phyloP scores from a whole-genome alignment of 2,329 filamentous ascomycete genomes.

The Fusarium dlaminii region DNA sequence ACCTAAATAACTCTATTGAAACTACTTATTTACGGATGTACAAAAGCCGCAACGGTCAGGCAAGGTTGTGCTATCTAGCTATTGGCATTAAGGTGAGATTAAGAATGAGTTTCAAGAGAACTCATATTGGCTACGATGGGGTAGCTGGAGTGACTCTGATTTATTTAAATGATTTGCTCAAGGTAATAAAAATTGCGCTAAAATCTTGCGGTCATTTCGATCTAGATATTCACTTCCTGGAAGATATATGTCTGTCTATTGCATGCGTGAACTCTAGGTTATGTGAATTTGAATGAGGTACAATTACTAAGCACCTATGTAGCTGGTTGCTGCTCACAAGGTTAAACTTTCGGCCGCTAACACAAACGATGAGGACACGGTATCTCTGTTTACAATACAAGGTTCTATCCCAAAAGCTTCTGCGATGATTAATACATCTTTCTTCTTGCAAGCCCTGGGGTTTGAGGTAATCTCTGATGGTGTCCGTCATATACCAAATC shows the following conservation, averaged over 20 bases:
- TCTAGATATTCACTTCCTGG: fast-evolving
- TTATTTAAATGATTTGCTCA: no score
- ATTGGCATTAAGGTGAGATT: no score
- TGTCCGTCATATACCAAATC: background rate
- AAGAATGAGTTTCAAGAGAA: no score
- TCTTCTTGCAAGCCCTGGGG: background rate
- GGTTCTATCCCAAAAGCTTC: fast-evolving
- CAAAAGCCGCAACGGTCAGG: no score
- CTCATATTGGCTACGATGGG: no score
- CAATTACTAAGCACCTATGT: background rate
- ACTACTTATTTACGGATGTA: no score
- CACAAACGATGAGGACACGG: fast-evolving
- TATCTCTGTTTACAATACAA: fast-evolving
- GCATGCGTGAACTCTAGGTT: background rate
- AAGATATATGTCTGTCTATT: background rate
- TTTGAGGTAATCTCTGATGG: fast-evolving
- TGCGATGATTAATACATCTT: fast-evolving
- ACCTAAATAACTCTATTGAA: background rate
- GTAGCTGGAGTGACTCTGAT: no score
- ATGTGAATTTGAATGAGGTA: fast-evolving
- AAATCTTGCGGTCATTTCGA: background rate
- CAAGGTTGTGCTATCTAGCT: no score
- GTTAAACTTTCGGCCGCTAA: fast-evolving
- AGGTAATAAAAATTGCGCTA: no score
- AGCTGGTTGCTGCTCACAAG: background rate